Percentiles rank a stretch among this genome's conserved stretches.
Conservation (phyloP, 768 basidiomycete genomes). For the Krasilnikovozyma curviuscula region DNA sequence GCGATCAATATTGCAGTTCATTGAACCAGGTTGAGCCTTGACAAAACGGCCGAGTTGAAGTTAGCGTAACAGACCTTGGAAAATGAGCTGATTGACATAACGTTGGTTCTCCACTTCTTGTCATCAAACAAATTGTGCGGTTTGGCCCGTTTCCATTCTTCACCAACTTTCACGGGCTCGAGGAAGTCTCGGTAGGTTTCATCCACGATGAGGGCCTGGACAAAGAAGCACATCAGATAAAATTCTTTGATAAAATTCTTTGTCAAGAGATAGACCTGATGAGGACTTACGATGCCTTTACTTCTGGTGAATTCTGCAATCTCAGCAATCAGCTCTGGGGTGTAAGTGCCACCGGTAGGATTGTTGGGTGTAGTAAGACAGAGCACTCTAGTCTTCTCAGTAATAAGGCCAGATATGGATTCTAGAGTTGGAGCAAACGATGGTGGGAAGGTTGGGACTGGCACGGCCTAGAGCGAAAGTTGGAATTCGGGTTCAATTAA, state of each 20-base stretch:
- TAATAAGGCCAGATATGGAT: too few relatives aligned
- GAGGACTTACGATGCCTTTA: too few relatives aligned
- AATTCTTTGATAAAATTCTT: background rate
- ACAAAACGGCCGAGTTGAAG: background rate
- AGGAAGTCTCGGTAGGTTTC: conserved; percentile 77
- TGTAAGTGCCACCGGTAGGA: conserved; percentile 48
- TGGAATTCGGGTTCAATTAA: too few relatives aligned
- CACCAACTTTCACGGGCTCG: conserved; percentile 29
- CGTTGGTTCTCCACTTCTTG: conserved; percentile 39
- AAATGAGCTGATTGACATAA: conserved; percentile 59
- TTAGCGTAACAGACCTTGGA: conserved; percentile 53
- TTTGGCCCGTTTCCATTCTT: conserved; percentile 10
- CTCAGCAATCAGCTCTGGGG: conserved; percentile 29
- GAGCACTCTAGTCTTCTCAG: too few relatives aligned
- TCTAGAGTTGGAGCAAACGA: background rate
- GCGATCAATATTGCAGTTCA: background rate
- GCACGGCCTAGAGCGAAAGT: too few relatives aligned
- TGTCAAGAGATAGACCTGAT: background rate
- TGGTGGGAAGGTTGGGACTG: too few relatives aligned
- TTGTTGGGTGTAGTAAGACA: conserved; percentile 70
- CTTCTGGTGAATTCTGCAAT: background rate
- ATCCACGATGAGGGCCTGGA: conserved; percentile 49
- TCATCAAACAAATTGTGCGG: conserved; percentile 24
- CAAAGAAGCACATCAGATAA: background rate
- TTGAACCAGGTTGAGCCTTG: conserved; percentile 1